Evolutionary conservation across 108 stramenopile genomes (phyloP), one percentile per base, ranked within the genome.

Genomic region (Nitzschia sp.): DNA sequence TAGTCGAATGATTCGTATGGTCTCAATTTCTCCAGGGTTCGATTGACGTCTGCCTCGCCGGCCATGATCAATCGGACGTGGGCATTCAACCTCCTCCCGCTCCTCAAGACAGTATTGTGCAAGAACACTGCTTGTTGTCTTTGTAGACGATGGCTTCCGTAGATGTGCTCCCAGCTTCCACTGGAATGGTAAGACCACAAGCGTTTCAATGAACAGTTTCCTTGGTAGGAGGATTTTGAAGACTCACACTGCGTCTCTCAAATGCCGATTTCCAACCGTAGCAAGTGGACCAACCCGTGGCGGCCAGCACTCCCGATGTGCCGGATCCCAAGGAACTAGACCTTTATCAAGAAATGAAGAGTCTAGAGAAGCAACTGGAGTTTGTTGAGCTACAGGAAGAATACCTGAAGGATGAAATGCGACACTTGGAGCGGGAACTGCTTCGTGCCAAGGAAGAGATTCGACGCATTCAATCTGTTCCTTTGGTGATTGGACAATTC

Each of bases 331-430:
- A 73, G 37, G 71, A 75, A 54, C 44, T 67, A 1, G 90, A 96
- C 55, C 70, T 93, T 42, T 96, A 94, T 81, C 81, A 82, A 56
- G 89, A 92, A 73, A 83, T 93, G 83, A 96, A 96, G 79, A 53
- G 79, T 34, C 81, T 93, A 62, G 92, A 94, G 72, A 74, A 76
- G 43, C 94, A 92, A 65, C 76, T 95, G 0, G 94, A 93, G 73
- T 99, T 99, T 83, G 84, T 99, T 22, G 93, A 95, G 58, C 80
- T 99, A 19, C 98, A 98, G 79, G 99, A 99, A 77, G 96, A 97
- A 77, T 98, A 98, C 78, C 85, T 99, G 71, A 99, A 99, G 82
- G 97, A 98, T 73, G 99, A 99, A 82, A 98, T 99, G 97, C 89
- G 93, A 26, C 97, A 99, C 69, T 82, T 99, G 15, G 95, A 98